Evolutionary conservation across 2,329 filamentous ascomycete species (phyloP).

Genomic region (Exophiala alcalophila): DNA sequence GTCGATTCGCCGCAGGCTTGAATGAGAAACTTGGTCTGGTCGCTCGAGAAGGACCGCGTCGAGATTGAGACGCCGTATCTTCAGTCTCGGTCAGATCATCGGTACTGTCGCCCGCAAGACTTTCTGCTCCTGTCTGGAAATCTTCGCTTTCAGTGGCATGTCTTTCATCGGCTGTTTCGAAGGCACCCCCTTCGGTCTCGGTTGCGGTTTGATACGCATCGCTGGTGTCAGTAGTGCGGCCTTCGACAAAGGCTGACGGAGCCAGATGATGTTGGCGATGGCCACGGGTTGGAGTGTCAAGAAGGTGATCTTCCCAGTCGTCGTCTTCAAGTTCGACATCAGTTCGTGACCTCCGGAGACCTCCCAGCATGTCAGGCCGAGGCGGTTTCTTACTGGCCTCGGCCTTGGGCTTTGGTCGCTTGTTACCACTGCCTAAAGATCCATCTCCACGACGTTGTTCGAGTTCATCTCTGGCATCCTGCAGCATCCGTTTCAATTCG

Average conservation of each 20-base stretch:
- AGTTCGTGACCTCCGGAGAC: slow-evolving; percentile 67
- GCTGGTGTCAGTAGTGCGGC: slow-evolving; percentile 49
- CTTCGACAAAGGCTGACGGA: slow-evolving; percentile 28
- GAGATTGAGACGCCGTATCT: slow-evolving; percentile 41
- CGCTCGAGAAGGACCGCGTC: slow-evolving; percentile 36
- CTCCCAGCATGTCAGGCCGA: slow-evolving; percentile 71
- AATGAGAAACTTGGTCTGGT: slow-evolving; percentile 43
- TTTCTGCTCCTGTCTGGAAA: slow-evolving; percentile 90
- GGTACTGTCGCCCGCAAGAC: slow-evolving; percentile 64
- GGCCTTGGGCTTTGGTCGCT: slow-evolving; percentile 60
- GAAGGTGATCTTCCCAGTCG: slow-evolving; percentile 83
- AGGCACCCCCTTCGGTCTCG: slow-evolving; percentile 65
- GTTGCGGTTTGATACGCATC: slow-evolving; percentile 80
- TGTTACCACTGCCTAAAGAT: slow-evolving; percentile 45
- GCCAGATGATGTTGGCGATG: slow-evolving; percentile 29
- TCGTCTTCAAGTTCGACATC: slow-evolving; percentile 77
- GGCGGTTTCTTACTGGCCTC: slow-evolving; percentile 75
- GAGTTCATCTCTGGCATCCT: slow-evolving; percentile 90
- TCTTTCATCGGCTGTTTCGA: slow-evolving; percentile 75
- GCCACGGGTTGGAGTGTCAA: slow-evolving; percentile 41
- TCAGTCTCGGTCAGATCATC: slow-evolving; percentile 88
- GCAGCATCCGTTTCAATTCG: slow-evolving; percentile 89
- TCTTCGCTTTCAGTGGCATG: slow-evolving; percentile 82
- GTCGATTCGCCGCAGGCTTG: slow-evolving; percentile 54
- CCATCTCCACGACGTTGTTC: slow-evolving; percentile 61